Base-by-base conservation (phyloP, 306 rosid species). In the Gleditsia sinensis region DNA sequence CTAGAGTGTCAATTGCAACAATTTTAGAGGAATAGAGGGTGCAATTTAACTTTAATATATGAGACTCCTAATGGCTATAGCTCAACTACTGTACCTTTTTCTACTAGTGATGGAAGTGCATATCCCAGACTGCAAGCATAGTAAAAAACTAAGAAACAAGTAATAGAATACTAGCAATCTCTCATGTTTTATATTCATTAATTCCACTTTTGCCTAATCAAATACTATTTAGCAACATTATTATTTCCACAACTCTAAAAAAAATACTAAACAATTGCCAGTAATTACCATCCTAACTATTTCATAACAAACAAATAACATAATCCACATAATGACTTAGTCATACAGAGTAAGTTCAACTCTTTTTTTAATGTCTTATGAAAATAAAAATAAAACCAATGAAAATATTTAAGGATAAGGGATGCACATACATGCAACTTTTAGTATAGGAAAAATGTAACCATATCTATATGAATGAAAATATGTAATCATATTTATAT, bases 181-280 rank as follows among this genome's bases (percentile, higher is more conserved):
- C 58, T 83, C 81, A 37, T 45, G 93, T 88, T 88, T 88, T 78
- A 82, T 51, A 49, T 71, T 62, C 93, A 82, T 53, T 84, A 94
- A 74, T 70, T 84, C 92, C 74, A 87, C 67, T 77, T 86, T 92
- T 43, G 96, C 93, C 82, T 75, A 92, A 76, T 87, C 76, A 85
- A 82, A 85, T 14, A 76, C 92, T 80, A 67, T 67, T 78, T 71
- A 84, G 76, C 79, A 90, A 71, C 62, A 68, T 72, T 82, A 84
- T 90, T 61, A 81, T 80, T 86, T 92, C 92, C 23, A 75, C 85
- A 25, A 72, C 77, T 75, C 99, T 94, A 79, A 71, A 83, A 76
- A 69, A 71, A 80, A 85, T 67, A 75, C 64, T 67, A 58, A 17
- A 54, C 46, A 73, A 51, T 28, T 28, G 40, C 80, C 40, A 75